These are phyloP conservation scores for Saccharum spontaneum DNA, from an alignment of 176 grass and related monocot species.

Conservation along the genomic window DNA sequence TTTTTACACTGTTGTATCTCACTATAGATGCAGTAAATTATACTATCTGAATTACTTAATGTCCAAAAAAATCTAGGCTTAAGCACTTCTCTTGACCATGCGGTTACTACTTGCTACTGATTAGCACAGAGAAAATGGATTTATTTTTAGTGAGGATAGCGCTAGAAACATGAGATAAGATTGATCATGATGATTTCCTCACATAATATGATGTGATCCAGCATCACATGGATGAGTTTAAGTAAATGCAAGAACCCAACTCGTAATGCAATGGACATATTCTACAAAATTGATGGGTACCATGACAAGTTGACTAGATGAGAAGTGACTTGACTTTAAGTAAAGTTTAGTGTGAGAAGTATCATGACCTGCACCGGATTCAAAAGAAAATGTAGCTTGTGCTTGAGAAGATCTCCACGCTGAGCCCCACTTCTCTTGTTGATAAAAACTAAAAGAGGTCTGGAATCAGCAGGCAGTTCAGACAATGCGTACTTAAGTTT, in stretches of 20 bases:
- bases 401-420: slow-evolving; percentile 58
- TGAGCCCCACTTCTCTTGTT: slow-evolving; percentile 87
- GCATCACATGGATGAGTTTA: not conserved
- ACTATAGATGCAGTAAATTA: not conserved
- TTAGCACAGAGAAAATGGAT: not conserved
- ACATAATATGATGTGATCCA: not conserved
- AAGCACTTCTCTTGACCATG: not conserved
- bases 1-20: not conserved
- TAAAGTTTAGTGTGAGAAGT: not conserved
- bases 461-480: slow-evolving; percentile 66
- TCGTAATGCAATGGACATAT: not conserved
- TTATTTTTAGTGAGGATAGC: not conserved
- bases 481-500: slow-evolving; percentile 52
- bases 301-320: not conserved
- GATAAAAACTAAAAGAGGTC: slow-evolving; percentile 80
- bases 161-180: not conserved
- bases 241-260: not conserved
- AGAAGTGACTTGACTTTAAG: not conserved
- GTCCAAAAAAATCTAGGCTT: not conserved
- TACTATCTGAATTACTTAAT: not conserved
- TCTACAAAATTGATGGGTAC: not conserved
- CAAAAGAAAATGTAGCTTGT: slow-evolving; percentile 70
- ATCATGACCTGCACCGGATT: slow-evolving; percentile 75
- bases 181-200: not conserved
- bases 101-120: not conserved